A percentile compares a stretch with the other conserved stretches of the same genome.
phyloP scores from a whole-genome alignment of 2,329 filamentous ascomycete species.

The Colletotrichum sp. region DNA sequence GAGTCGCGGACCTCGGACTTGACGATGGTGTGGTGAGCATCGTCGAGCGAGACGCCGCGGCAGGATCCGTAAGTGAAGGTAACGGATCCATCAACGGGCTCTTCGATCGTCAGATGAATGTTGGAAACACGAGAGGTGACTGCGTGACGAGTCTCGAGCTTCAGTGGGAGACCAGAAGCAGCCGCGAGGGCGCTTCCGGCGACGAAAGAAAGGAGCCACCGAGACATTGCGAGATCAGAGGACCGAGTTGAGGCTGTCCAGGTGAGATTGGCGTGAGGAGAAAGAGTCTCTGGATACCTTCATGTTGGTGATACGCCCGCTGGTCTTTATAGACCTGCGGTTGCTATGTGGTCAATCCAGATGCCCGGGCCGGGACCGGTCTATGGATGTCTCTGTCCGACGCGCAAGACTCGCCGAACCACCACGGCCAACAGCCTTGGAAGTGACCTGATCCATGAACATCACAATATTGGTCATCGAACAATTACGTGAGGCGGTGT shows the following conservation, averaged over 20 bases:
- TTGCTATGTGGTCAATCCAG: background rate
- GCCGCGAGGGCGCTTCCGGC: slow-evolving; percentile 18
- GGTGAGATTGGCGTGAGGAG: slow-evolving; percentile 2
- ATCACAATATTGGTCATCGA: slow-evolving; percentile 15
- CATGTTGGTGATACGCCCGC: background rate
- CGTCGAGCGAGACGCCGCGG: slow-evolving; percentile 1
- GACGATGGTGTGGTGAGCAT: slow-evolving; percentile 25
- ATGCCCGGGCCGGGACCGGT: background rate
- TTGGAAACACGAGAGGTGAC: slow-evolving; percentile 37
- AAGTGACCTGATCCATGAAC: background rate
- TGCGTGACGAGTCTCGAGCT: slow-evolving; percentile 38
- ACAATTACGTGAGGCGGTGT: background rate
- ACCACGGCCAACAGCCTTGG: background rate
- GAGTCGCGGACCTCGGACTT: slow-evolving; percentile 21
- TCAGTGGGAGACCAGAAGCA: slow-evolving; percentile 28
- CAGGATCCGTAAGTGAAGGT: slow-evolving; percentile 29
- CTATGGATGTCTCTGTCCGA: background rate
- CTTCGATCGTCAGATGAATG: slow-evolving; percentile 29
- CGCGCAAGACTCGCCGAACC: background rate
- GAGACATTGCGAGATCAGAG: slow-evolving; percentile 10
- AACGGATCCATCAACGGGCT: slow-evolving; percentile 22
- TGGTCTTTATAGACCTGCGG: slow-evolving; percentile 5
- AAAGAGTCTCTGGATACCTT: background rate
- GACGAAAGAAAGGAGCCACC: slow-evolving; percentile 18
- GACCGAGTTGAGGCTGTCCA: background rate